A percentile compares a stretch with the other conserved stretches of the same genome.
phyloP scores from a whole-genome alignment of 768 basidiomycete species.

The Termitomyces sp. region DNA sequence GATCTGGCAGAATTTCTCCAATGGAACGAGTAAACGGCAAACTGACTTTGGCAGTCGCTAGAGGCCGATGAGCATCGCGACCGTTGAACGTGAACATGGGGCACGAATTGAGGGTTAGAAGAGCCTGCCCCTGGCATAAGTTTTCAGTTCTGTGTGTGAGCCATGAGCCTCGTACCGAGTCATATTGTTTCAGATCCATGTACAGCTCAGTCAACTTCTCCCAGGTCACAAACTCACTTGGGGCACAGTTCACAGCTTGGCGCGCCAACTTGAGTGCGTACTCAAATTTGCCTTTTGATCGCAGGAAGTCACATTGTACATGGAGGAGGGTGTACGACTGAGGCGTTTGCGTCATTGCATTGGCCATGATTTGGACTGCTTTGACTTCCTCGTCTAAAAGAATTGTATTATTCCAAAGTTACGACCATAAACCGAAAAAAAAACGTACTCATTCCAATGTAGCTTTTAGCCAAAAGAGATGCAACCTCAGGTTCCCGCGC shows the following conservation, averaged over 20 bases:
- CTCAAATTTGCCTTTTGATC: slow-evolving; percentile 74
- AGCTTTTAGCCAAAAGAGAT: slow-evolving; percentile 79
- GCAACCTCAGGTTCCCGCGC: slow-evolving; percentile 88
- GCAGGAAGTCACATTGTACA: slow-evolving; percentile 90
- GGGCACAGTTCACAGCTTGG: slow-evolving; percentile 97
- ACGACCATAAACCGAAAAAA: background rate
- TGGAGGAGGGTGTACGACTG: slow-evolving; percentile 94
- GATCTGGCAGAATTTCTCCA: slow-evolving; percentile 85
- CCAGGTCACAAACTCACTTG: slow-evolving; percentile 98
- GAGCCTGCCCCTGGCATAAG: slow-evolving; percentile 38
- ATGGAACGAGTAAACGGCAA: slow-evolving; percentile 84
- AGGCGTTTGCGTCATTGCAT: slow-evolving; percentile 78
- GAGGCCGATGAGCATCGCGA: slow-evolving; percentile 83
- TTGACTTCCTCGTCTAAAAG: slow-evolving; percentile 93
- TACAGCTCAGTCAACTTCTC: slow-evolving; percentile 95
- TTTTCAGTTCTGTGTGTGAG: background rate
- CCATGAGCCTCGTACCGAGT: slow-evolving; percentile 45
- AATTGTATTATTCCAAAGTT: background rate
- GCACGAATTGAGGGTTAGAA: slow-evolving; percentile 96
- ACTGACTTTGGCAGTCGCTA: slow-evolving; percentile 76
- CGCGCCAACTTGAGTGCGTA: slow-evolving; percentile 91
- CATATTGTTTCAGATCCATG: slow-evolving; percentile 84
- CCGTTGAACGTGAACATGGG: slow-evolving; percentile 99
- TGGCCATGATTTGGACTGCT: slow-evolving; percentile 88
- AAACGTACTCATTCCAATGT: slow-evolving; percentile 93